Evolutionary conservation across 2,329 filamentous ascomycete species (phyloP), one percentile per base, ranked within the genome.

Genomic region (Ophiostoma himal-ulmi): DNA sequence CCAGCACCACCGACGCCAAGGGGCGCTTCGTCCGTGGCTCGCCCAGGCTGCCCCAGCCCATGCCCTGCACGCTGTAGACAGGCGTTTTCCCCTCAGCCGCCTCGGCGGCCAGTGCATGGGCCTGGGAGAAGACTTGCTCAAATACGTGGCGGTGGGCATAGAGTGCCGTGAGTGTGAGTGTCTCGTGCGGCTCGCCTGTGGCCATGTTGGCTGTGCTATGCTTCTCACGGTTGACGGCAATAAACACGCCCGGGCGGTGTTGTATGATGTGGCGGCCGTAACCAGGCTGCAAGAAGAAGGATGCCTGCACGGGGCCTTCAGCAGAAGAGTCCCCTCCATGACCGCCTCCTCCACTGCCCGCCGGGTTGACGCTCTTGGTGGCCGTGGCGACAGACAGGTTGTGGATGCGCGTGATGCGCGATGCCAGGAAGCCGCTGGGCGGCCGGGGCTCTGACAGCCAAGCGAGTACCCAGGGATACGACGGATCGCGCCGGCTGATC

Each of bases 121-220:
- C 94, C 79, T 98, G 93, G 30, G 85, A 85, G 76, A 99, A 97
- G 17, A 99, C 88, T 30, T 93, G 88, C 78, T 96, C 92, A 76
- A 99, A 97, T 17, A 98, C 87, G 75, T 94, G 88, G 3, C 94
- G 90, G 75, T 97, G 90, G 67, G 92, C 86, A 83, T 96, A 98
- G 14, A 99, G 84, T 0, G 95, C 94, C 3, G 94, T 98, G 72
- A 99, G 82, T 71, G 93, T 95, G 67, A 99, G 86, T 0, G 94
- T 96, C 81, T 99, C 95, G 82, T 97, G 96, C 0, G 95, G 95
- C 75, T 92, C 91, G 71, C 94, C 95, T 36, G 90, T 94, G 68
- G 88, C 88, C 76, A 91, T 86, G 76, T 94, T 92, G 0, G 92
- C 89, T 70, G 93, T 95, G 52, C 85, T 86, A 78, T 96, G 93